Base-by-base conservation (phyloP, 2,329 filamentous ascomycete species). In the Pseudogymnoascus sp. region DNA sequence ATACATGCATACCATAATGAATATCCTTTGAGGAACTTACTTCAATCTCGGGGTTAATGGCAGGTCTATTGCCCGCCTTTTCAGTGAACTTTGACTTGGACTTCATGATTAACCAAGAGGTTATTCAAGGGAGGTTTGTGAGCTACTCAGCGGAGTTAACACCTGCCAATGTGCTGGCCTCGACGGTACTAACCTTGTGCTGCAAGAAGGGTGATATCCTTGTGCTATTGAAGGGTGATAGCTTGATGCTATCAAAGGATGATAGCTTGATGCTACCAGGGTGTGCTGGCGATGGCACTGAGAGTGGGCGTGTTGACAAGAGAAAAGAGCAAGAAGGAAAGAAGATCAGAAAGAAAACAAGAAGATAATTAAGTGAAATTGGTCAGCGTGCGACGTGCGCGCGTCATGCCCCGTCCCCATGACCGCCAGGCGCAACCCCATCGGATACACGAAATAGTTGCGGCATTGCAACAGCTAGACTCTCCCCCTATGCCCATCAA, bases 401-500 rank as follows among this genome's bases (percentile, higher is more conserved):
- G 50, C 50, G 50, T 56, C 50, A 56, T 56, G 17, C 50, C 50
- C 29, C 50, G 50, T 56, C 50, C 50, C 29, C 50, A 56, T 56
- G 50, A 56, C 29, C 50, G 6, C 50, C 50, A 56, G 29, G 29
- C 50, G 50, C 50, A 33, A 56, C 50, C 26, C 50, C 29, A 21
- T 31, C 10, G 6, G 50, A 56, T 56, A 56, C 26, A 56, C 9
- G 29, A 33, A 56, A 33, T 56, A 13, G 29, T 56, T 56, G 50
- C 29, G 21, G 29, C 6, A 33, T 56, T 56, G 50, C n/a, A 56
- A 56, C 50, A 4, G n/a, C 10, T 33, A 21, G 29, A 33, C 50
- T 33, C 50, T 15, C 19, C 50, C 50, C 15, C 50, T 15, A 56
- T 56, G n/a, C 50, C 17, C 50, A 56, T 56, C 29, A 56, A 33